phyloP scores from a whole-genome alignment of 345 rosid genomes.

The Gossypium arboreum region DNA sequence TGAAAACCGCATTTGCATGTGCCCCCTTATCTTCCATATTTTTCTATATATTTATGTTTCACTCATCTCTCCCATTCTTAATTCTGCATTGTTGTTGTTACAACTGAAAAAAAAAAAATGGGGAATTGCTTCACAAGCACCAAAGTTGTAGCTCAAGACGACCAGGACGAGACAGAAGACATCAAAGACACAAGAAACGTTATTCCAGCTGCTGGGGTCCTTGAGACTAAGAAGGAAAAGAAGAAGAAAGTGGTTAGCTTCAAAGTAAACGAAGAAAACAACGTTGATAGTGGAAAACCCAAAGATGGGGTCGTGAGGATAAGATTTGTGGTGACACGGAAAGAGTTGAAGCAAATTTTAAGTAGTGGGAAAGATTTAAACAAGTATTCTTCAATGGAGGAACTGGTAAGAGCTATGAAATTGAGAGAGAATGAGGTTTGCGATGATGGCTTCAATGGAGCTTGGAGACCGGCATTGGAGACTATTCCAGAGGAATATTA shows the following conservation, averaged over 20 bases:
- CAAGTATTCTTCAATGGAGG: slow-evolving; percentile 35
- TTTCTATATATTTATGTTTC: slow-evolving; percentile 11
- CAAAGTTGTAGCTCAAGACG: slow-evolving; percentile 17
- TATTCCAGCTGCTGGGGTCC: background rate
- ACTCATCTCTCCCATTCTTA: slow-evolving; percentile 17
- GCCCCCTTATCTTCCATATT: slow-evolving; percentile 14
- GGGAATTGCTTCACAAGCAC: slow-evolving; percentile 33
- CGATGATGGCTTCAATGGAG: slow-evolving; percentile 6
- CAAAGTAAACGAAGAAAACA: slow-evolving; percentile 19
- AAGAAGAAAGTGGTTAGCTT: slow-evolving; percentile 27
- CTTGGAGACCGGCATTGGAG: slow-evolving; percentile 58
- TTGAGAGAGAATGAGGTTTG: slow-evolving; percentile 26
- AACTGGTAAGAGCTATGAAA: slow-evolving; percentile 38
- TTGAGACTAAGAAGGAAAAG: slow-evolving; percentile 13
- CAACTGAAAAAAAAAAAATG: slow-evolving; percentile 21
- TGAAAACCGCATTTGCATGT: slow-evolving; percentile 47
- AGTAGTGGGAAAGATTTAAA: slow-evolving; percentile 24
- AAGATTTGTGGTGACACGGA: slow-evolving; percentile 51
- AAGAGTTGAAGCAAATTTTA: slow-evolving; percentile 57
- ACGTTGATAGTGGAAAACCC: slow-evolving; percentile 10
- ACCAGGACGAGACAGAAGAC: background rate
- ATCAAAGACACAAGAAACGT: background rate
- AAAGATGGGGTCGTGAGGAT: slow-evolving; percentile 41
- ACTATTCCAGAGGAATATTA: slow-evolving; percentile 56
- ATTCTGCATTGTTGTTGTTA: background rate